These are phyloP conservation scores for Diaporthe sp. DNA, from an alignment of 2,329 filamentous ascomycete species.

Conservation along the genomic window DNA sequence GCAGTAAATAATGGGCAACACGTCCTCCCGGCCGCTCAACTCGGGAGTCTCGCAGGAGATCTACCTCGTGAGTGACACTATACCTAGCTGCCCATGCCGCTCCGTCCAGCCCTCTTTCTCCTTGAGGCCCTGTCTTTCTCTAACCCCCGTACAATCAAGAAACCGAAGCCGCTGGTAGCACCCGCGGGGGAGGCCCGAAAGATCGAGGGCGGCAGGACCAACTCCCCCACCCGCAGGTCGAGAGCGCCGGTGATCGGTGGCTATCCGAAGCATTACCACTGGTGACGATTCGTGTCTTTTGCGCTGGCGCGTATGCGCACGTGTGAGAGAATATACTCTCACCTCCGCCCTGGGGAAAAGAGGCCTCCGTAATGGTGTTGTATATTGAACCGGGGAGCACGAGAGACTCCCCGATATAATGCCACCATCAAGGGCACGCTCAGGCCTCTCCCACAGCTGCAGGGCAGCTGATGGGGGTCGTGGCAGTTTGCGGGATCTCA, in stretches of 20 bases:
- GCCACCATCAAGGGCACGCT: not conserved
- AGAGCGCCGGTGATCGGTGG: not conserved
- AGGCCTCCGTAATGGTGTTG: not conserved
- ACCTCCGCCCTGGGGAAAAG: not conserved
- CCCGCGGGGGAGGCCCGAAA: not conserved
- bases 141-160: not conserved
- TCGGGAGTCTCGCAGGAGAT: not conserved
- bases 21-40: not conserved
- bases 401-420: not conserved
- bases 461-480: not conserved
- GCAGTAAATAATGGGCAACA: conserved; percentile 12
- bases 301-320: rapidly evolving
- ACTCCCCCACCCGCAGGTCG: not conserved
- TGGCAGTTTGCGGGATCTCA: not conserved
- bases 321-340: not conserved
- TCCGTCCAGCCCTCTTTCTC: not conserved
- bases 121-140: not conserved
- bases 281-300: not conserved
- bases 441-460: not conserved
- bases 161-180: not conserved
- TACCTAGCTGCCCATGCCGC: not conserved
- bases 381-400: not conserved
- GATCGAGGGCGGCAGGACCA: not conserved
- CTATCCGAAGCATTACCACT: conserved; percentile 23
- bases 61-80: not conserved